Percentiles rank a stretch among this genome's conserved stretches.
phyloP scores from a whole-genome alignment of 805 yeast genomes.

The Brettanomyces anomalus region DNA sequence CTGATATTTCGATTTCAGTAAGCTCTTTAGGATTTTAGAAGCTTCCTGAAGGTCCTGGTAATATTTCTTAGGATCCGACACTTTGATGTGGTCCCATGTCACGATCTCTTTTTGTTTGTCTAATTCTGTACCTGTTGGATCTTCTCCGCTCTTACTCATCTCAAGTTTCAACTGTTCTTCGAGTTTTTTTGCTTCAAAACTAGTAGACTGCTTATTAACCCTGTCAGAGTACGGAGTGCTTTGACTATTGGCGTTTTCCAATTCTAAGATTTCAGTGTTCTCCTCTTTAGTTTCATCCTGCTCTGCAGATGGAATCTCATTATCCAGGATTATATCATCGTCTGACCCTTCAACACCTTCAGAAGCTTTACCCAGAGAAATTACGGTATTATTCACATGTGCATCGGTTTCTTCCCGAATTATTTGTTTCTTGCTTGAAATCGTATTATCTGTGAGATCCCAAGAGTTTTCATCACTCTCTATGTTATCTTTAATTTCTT shows the following conservation, averaged over 20 bases:
- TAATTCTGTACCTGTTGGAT: neutral
- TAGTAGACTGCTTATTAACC: no score
- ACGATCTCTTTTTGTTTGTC: no score
- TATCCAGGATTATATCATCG: conserved; percentile 9
- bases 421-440: neutral
- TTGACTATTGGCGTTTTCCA: neutral
- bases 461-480: neutral
- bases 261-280: neutral
- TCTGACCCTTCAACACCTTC: conserved; percentile 7
- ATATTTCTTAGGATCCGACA: conserved; percentile 17
- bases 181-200: neutral
- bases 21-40: conserved; percentile 17
- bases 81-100: conserved; percentile 24
- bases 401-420: neutral
- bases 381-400: no score
- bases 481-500: neutral
- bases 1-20: conserved; percentile 26
- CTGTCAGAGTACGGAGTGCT: neutral
- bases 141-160: neutral
- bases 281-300: neutral
- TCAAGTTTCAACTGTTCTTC: neutral
- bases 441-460: neutral
- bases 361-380: no score
- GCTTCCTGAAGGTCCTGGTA: conserved; percentile 26
- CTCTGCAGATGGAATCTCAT: neutral